These are phyloP conservation scores for Moniliella sp. DNA, from an alignment of 1,284 basidiomycete genomes.

Conservation along the genomic window DNA sequence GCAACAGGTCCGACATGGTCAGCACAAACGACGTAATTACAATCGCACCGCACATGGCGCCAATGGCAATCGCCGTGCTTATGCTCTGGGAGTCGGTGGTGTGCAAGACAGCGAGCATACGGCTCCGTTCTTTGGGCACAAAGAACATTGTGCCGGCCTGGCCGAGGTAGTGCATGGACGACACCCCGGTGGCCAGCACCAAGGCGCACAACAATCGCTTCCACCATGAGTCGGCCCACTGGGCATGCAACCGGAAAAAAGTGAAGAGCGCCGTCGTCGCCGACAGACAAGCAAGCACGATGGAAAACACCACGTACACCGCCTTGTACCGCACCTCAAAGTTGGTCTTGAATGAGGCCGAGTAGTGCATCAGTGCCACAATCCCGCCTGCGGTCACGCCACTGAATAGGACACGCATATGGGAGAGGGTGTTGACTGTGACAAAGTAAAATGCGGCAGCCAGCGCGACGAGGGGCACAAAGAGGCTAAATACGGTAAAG, in stretches of 20 bases:
- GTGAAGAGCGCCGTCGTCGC: slow-evolving; percentile 36
- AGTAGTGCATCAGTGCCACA: slow-evolving; percentile 44
- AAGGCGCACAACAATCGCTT: slow-evolving; percentile 36
- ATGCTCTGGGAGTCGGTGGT: slow-evolving; percentile 22
- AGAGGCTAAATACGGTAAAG: slow-evolving; percentile 38
- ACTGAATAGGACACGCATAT: slow-evolving; percentile 37
- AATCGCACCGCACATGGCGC: slow-evolving; percentile 38
- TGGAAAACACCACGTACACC: slow-evolving; percentile 36
- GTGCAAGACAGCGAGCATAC: slow-evolving; percentile 6
- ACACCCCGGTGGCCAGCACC: slow-evolving; percentile 37
- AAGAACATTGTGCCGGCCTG: slow-evolving; percentile 36
- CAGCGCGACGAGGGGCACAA: slow-evolving; percentile 37
- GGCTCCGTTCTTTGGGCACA: slow-evolving; percentile 14
- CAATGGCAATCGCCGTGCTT: slow-evolving; percentile 33
- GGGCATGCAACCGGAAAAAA: slow-evolving; percentile 38
- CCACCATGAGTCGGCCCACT: slow-evolving; percentile 40
- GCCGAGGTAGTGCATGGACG: slow-evolving; percentile 40
- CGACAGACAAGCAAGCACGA: slow-evolving; percentile 37
- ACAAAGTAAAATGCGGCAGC: slow-evolving; percentile 37
- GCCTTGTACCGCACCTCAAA: slow-evolving; percentile 29
- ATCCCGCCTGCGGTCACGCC: slow-evolving; percentile 54
- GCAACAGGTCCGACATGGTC: slow-evolving; percentile 34
- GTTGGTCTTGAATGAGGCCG: slow-evolving; percentile 35
- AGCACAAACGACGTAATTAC: slow-evolving; percentile 36
- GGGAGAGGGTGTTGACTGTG: slow-evolving; percentile 35